Conservation (phyloP, 2,329 filamentous ascomycete species). For the Microdochium paspali region DNA sequence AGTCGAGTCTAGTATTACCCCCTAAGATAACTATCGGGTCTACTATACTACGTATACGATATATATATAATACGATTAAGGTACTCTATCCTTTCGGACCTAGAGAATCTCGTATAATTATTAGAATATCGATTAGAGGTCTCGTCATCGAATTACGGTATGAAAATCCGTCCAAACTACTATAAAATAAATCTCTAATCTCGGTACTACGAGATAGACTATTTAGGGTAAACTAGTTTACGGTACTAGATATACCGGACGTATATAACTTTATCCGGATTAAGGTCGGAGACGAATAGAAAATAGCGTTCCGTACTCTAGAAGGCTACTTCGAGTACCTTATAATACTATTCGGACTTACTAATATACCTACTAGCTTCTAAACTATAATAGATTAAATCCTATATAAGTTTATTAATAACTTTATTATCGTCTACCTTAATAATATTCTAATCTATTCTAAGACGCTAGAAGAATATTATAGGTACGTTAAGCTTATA, state of each 20-base stretch:
- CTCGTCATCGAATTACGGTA: neutral
- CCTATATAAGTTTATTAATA: slow-evolving; percentile 2
- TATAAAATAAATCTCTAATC: no score
- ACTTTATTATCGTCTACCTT: slow-evolving; percentile 6
- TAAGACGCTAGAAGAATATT: slow-evolving; percentile 12
- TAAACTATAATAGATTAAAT: slow-evolving; percentile 6
- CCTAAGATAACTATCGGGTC: neutral
- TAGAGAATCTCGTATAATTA: neutral
- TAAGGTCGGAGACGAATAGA: slow-evolving; percentile 16
- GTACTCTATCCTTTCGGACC: neutral
- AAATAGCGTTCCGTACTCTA: slow-evolving; percentile 16
- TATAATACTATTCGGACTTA: slow-evolving; percentile 18
- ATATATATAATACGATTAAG: neutral
- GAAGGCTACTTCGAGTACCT: slow-evolving; percentile 18
- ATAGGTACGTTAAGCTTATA: slow-evolving; percentile 13
- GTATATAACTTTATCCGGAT: slow-evolving; percentile 11
- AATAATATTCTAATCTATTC: slow-evolving; percentile 17
- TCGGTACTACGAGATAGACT: slow-evolving; percentile 9
- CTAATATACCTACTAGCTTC: slow-evolving; percentile 6
- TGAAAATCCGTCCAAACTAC: no score
- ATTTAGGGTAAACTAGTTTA: slow-evolving; percentile 5
- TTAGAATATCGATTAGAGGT: neutral
- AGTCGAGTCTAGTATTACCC: neutral
- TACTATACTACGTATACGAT: neutral
- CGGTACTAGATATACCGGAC: slow-evolving; percentile 5